Conservation (phyloP, 2,329 filamentous ascomycete species). For the Chalaropsis thielavioides region DNA sequence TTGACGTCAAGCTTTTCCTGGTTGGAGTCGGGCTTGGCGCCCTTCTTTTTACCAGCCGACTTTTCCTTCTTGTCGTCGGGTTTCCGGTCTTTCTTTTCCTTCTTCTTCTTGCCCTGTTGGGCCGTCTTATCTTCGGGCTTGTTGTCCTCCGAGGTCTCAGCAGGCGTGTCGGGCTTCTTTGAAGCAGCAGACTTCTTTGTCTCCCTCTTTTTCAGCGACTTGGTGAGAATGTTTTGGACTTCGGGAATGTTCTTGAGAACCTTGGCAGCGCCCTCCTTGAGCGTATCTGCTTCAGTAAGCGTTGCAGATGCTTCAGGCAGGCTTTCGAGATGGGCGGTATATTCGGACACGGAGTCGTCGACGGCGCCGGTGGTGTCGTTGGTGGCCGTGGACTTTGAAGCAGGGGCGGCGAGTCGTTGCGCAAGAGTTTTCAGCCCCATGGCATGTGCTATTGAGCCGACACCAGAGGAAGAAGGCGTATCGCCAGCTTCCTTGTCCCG, state of each 20-base stretch:
- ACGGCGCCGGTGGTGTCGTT: neutral
- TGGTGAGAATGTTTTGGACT: conserved; percentile 15
- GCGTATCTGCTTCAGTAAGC: neutral
- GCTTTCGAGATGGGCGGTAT: neutral
- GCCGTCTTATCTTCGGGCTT: neutral
- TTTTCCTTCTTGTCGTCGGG: neutral
- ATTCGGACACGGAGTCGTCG: neutral
- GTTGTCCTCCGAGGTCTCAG: neutral
- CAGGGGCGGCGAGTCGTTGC: neutral
- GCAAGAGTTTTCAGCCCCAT: conserved; percentile 1
- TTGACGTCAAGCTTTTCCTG: conserved; percentile 22
- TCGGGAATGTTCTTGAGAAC: conserved; percentile 16
- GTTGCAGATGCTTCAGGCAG: neutral
- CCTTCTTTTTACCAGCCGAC: neutral
- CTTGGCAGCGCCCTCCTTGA: conserved; percentile 16
- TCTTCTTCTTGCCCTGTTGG: neutral
- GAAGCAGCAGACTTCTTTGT: neutral
- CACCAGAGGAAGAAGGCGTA: neutral
- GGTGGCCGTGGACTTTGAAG: neutral
- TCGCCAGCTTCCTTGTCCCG: neutral
- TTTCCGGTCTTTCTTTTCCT: neutral
- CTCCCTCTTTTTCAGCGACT: conserved; percentile 16
- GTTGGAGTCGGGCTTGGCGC: neutral
- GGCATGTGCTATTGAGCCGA: conserved; percentile 6
- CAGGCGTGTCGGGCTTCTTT: neutral